Conservation (phyloP, 1,284 basidiomycete species). For the Tilletia walkeri region DNA sequence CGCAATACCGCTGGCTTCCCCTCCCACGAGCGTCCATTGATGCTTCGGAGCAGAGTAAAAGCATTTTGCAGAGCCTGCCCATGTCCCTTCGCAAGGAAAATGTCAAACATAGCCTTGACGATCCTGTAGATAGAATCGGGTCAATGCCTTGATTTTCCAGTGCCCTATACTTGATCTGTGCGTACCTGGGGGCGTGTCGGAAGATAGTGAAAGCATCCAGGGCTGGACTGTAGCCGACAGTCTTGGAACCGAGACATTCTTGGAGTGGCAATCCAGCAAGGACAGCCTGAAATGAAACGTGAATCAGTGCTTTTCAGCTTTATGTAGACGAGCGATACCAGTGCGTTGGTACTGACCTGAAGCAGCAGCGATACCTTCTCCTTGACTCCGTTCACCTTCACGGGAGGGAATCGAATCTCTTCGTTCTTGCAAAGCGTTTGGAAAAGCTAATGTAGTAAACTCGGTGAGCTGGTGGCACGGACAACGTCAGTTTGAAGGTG, state of each 20-base stretch:
- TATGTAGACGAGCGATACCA: neutral
- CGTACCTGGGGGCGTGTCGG: conserved; percentile 25
- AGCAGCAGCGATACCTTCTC: conserved; percentile 47
- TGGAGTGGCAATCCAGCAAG: conserved; percentile 34
- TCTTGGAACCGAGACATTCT: conserved; percentile 28
- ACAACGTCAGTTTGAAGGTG: neutral
- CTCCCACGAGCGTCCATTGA: conserved; percentile 79
- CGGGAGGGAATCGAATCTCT: conserved; percentile 45
- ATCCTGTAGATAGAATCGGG: neutral
- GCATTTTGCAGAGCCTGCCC: neutral
- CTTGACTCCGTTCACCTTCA: conserved; percentile 28
- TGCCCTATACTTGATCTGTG: neutral
- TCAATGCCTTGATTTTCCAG: neutral
- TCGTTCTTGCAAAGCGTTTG: conserved; percentile 26
- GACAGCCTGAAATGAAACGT: conserved; percentile 12
- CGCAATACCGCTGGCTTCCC: conserved; percentile 73
- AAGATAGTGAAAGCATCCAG: conserved; percentile 32
- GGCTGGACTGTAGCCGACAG: conserved; percentile 24
- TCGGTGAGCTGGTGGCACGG: neutral
- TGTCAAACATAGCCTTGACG: conserved; percentile 18
- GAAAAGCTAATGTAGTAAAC: neutral
- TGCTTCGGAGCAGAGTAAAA: conserved; percentile 43
- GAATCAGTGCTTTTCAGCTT: neutral
- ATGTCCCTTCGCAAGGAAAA: conserved; percentile 11
- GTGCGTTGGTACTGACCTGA: conserved; percentile 26